A percentile compares a stretch with the other conserved stretches of the same genome.
phyloP scores from a whole-genome alignment of 176 grass and related monocot species.

The Stipa capillata region DNA sequence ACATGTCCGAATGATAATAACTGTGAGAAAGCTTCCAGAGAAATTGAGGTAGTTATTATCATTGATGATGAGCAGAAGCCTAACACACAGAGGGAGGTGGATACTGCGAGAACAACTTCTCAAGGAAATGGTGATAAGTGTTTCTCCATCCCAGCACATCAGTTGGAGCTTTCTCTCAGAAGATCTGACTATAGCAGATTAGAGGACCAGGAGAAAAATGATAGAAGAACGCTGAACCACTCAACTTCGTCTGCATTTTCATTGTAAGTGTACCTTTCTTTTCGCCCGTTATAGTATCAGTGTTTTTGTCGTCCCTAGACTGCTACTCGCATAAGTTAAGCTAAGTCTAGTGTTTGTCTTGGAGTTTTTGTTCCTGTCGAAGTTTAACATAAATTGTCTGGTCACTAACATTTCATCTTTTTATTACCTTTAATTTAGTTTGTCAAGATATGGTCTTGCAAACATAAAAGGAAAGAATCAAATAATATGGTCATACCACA shows the following conservation, averaged over 20 bases:
- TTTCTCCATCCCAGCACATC: constrained; percentile 28
- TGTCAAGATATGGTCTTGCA: not conserved
- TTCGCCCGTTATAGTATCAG: not conserved
- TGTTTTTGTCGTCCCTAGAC: not conserved
- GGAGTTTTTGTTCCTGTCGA: not conserved
- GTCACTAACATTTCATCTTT: not conserved
- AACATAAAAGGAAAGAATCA: not conserved
- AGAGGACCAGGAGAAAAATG: constrained; percentile 53
- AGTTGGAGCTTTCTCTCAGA: constrained; percentile 86
- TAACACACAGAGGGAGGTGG: not conserved
- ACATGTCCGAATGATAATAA: constrained; percentile 16
- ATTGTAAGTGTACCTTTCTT: constrained; percentile 47
- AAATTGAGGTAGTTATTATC: constrained; percentile 32
- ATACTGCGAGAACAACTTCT: constrained; percentile 11
- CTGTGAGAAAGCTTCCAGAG: constrained; percentile 21
- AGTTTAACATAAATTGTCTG: too few relatives aligned
- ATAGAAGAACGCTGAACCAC: constrained; percentile 70
- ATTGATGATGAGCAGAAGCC: constrained; percentile 28
- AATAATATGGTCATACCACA: too few relatives aligned
- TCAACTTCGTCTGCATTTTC: constrained; percentile 91
- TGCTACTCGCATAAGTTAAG: not conserved
- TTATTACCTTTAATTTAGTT: not conserved
- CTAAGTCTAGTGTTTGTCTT: not conserved
- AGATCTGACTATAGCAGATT: constrained; percentile 52
- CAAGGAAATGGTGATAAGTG: constrained; percentile 20